Conservation (phyloP, 2,329 filamentous ascomycete genomes). For the Apiospora arundinis region DNA sequence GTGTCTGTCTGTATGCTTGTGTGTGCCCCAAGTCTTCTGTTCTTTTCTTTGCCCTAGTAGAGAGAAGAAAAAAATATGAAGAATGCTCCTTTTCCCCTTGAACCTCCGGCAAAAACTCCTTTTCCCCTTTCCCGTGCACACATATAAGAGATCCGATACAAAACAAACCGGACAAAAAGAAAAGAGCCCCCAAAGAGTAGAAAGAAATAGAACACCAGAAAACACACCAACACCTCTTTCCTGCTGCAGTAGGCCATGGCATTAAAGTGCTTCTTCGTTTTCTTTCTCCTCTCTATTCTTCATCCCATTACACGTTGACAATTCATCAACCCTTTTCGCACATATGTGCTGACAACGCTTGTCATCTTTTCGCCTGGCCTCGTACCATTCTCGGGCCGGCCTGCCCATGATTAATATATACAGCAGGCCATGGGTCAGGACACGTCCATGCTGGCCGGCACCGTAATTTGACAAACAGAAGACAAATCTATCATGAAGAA, state of each 20-base stretch:
- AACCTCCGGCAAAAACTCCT: constrained; percentile 10
- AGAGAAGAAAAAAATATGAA: not conserved
- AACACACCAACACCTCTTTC: not conserved
- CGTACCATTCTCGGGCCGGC: not conserved
- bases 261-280: not conserved
- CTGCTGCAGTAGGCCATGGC: not conserved
- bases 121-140: constrained; percentile 16
- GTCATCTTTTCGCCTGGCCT: not conserved
- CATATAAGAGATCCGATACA: constrained; percentile 4
- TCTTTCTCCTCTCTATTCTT: not conserved
- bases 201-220: not conserved
- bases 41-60: not conserved
- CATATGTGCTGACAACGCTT: not conserved
- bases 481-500: not conserved
- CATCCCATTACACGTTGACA: constrained; percentile 5
- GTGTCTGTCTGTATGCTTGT: not conserved
- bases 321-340: not conserved
- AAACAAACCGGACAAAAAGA: not conserved
- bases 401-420: constrained; percentile 4
- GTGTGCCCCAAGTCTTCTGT: constrained; percentile 11
- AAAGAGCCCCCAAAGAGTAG: not conserved
- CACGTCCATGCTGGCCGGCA: not conserved
- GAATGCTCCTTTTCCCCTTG: not conserved
- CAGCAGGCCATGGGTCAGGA: not conserved
- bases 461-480: not conserved